Evolutionary conservation across 495 filamentous ascomycete species (phyloP), one percentile per base, ranked within the genome.

Genomic region (Oidiodendron maius): DNA sequence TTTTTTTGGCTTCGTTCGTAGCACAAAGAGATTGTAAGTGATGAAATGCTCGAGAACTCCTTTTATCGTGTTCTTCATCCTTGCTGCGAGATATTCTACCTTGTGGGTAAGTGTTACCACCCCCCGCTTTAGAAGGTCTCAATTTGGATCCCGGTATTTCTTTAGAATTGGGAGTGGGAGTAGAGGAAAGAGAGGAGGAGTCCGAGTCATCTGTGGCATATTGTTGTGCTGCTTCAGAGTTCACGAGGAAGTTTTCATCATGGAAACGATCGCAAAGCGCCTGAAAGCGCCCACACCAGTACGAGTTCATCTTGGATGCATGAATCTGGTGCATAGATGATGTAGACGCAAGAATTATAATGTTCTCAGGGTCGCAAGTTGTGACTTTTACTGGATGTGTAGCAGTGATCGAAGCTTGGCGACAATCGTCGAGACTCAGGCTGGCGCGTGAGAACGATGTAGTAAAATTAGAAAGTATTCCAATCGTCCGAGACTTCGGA

Each of bases 1-100:
- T 80, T 2, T 38, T 37, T 17, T 62, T 68, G 15, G 79, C 77
- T 32, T 73, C 71, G 3, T 64, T 60, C 0, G 74, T 81, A 25
- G 47, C 44, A 56, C 78, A 84, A 0, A 70, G 43, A 0, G 59
- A 55, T 13, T 74, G 64, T 1, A 84, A 60, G 23, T 71, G 61
- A 21, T 57, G 42, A 52, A 81, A 75, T 4, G 76, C 71, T 32
- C 73, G 71, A 2, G 66, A 64, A 26, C 58, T 56, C 16, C 71
- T 72, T 18, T 56, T 60, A 0, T 68, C 67, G 1, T 72, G 64
- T 46, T 76, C 62, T 8, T 61, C 57, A 20, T 59, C 13, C 43
- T 40, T 42, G 23, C 16, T 4, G 40, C 9, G 18, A 16, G 4
- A 12, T 17, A 22, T 16, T 15, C 17, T 13, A 8, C 17, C 5